A percentile compares a stretch with the other conserved stretches of the same genome.
Conservation (phyloP, 2,329 filamentous ascomycete genomes). For the Purpureocillium takamizusanense region DNA sequence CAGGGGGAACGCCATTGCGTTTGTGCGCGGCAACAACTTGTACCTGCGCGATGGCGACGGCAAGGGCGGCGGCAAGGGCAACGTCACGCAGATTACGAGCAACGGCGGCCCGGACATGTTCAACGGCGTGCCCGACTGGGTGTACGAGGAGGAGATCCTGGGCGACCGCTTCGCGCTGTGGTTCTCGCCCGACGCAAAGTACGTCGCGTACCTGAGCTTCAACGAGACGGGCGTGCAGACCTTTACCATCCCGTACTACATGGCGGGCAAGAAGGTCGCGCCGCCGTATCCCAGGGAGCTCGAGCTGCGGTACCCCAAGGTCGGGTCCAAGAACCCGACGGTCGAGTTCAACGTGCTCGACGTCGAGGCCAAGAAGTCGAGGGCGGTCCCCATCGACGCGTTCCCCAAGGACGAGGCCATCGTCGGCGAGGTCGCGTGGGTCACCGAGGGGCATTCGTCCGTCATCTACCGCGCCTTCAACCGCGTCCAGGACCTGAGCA, state of each 20-base stretch:
- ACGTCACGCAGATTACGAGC: constrained; percentile 45
- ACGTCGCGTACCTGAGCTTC: constrained; percentile 79
- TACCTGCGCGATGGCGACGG: constrained; percentile 43
- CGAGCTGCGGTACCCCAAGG: constrained; percentile 59
- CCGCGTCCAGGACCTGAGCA: constrained; percentile 57
- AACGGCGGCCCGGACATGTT: constrained; percentile 55
- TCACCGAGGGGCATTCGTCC: constrained; percentile 50
- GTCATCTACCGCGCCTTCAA: constrained; percentile 60
- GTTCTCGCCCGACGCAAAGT: constrained; percentile 86
- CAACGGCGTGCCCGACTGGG: constrained; percentile 64
- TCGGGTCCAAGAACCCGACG: constrained; percentile 57
- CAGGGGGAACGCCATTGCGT: constrained; percentile 49
- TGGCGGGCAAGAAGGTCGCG: constrained; percentile 46
- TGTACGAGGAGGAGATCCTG: constrained; percentile 65
- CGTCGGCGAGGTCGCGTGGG: constrained; percentile 60
- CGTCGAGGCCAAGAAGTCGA: constrained; percentile 34
- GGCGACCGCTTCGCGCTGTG: constrained; percentile 70
- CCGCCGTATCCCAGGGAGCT: constrained; percentile 54
- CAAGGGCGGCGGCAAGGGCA: constrained; percentile 40
- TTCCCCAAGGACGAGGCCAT: constrained; percentile 53
- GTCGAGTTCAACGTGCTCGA: constrained; percentile 51
- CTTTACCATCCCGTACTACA: constrained; percentile 59
- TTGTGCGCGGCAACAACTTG: constrained; percentile 58
- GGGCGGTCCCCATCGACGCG: constrained; percentile 41
- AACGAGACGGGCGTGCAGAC: constrained; percentile 66